Evolutionary conservation across 2,329 filamentous ascomycete species (phyloP), one percentile per base, ranked within the genome.

Genomic region (Colletotrichum endophyticum): DNA sequence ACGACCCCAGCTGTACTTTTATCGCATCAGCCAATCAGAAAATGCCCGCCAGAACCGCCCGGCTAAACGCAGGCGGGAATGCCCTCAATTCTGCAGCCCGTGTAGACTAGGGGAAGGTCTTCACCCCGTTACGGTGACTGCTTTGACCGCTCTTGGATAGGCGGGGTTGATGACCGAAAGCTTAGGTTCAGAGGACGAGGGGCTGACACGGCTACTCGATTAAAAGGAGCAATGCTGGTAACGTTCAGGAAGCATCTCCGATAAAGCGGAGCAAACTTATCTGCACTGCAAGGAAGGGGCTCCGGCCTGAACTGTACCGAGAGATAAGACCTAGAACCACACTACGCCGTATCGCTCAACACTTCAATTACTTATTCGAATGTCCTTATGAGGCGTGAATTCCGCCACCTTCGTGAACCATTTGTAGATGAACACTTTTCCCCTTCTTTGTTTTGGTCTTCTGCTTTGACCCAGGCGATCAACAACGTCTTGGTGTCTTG

Each of bases 191-290:
- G n/a, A 53, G 44, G n/a, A 13, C 3, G n/a, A 53, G 44, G n/a
- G 1, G 3, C 6, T 13, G 11, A 53, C 12, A 22, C 3, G 11
- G 44, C n/a, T 53, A 25, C n/a, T 12, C 12, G 12, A 53, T 22
- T 12, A 6, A 2, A 25, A 53, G n/a, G n/a, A 53, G n/a, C 6
- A 53, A 7, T 22, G 11, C 22, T 22, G 11, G n/a, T 53, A 53
- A 53, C 11, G 11, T 53, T 22, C n/a, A 53, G n/a, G n/a, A 22
- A 5, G 12, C 12, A 53, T 13, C 44, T 53, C 44, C 44, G 44
- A 53, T 53, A 53, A 22, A 53, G 44, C 44, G 44, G n/a, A 53
- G 44, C n/a, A 53, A 53, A 53, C 44, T 53, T 53, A 53, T 53
- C 44, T 53, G 44, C 34, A 36, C 3, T 53, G 44, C 44, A 53